Percentiles rank a stretch among this genome's conserved stretches.
Evolutionary conservation across 768 basidiomycete species (phyloP).

Genomic region (Pleurotus ostreatus): DNA sequence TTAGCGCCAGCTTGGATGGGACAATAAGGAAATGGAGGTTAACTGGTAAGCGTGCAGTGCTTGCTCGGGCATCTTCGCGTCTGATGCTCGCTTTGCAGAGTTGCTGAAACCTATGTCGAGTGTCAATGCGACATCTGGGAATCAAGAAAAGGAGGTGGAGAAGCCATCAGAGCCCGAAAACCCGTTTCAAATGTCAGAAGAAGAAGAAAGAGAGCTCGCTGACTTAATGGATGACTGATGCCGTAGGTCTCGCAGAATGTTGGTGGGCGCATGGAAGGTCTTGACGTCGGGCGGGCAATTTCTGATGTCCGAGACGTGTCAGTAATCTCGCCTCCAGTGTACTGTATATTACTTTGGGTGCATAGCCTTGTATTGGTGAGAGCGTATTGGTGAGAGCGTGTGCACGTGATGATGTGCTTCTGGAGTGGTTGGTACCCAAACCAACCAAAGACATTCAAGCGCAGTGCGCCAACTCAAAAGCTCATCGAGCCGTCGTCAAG

Average conservation of each 20-base stretch:
- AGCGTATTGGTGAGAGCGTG: neutral
- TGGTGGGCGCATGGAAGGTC: conserved; percentile 1
- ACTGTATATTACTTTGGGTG: neutral
- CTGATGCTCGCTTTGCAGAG: conserved; percentile 23
- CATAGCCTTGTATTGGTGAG: neutral
- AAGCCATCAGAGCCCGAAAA: conserved; percentile 12
- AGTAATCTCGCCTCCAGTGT: too few relatives aligned
- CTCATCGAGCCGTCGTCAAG: conserved; percentile 6
- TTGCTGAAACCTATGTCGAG: conserved; percentile 31
- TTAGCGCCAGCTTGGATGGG: conserved; percentile 82
- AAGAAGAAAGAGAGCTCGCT: conserved; percentile 86
- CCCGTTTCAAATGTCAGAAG: conserved; percentile 63
- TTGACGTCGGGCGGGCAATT: conserved; percentile 2
- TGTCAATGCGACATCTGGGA: conserved; percentile 10
- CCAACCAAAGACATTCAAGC: neutral
- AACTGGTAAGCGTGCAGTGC: conserved; percentile 38
- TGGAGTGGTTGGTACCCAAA: neutral
- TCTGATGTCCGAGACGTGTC: neutral
- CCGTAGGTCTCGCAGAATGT: neutral
- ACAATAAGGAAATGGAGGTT: conserved; percentile 86
- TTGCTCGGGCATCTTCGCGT: neutral
- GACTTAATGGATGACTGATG: conserved; percentile 51
- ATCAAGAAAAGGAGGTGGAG: conserved; percentile 10
- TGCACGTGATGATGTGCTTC: neutral
- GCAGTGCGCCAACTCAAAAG: conserved; percentile 7